Percentiles rank a stretch among this genome's conserved stretches.
Evolutionary conservation across 768 basidiomycete species (phyloP).

Genomic region (Cantharellus anzutake): DNA sequence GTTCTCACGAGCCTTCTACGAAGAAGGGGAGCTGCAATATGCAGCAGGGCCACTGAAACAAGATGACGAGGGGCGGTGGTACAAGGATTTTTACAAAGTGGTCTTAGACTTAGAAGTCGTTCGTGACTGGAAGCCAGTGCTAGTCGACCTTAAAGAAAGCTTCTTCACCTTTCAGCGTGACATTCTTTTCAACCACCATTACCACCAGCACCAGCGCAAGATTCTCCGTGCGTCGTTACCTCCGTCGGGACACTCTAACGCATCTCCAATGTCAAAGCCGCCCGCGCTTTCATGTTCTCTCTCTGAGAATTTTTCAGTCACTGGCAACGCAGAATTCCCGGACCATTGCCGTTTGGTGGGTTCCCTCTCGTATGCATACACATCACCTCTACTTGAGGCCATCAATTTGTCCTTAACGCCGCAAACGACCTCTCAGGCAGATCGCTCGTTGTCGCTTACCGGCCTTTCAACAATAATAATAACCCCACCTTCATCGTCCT

Average conservation of each 20-base stretch:
- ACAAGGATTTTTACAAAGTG: slow-evolving; percentile 94
- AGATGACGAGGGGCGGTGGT: slow-evolving; percentile 62
- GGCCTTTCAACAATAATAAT: slow-evolving; percentile 69
- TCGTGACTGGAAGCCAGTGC: slow-evolving; percentile 70
- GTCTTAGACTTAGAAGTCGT: slow-evolving; percentile 83
- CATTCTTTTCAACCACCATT: slow-evolving; percentile 77
- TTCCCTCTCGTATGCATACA: slow-evolving; percentile 67
- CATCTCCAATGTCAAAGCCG: slow-evolving; percentile 11
- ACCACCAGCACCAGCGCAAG: slow-evolving; percentile 38
- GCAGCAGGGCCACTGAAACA: slow-evolving; percentile 64
- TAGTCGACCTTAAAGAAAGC: slow-evolving; percentile 72
- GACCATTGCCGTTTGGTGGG: slow-evolving; percentile 54
- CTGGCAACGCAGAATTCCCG: slow-evolving; percentile 9
- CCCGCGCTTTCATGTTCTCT: background rate
- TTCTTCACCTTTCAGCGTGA: slow-evolving; percentile 85
- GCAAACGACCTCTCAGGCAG: slow-evolving; percentile 86
- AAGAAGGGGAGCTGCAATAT: slow-evolving; percentile 56
- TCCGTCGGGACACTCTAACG: slow-evolving; percentile 21
- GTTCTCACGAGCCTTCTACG: slow-evolving; percentile 83
- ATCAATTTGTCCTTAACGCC: slow-evolving; percentile 85
- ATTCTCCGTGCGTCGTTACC: background rate
- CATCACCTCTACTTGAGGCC: slow-evolving; percentile 89
- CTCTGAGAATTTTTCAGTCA: background rate
- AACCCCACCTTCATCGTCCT: slow-evolving; percentile 68
- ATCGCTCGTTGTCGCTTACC: slow-evolving; percentile 80